Evolutionary conservation across 495 filamentous ascomycete species (phyloP), one percentile per base, ranked within the genome.

Genomic region (Lophium mytilinum): DNA sequence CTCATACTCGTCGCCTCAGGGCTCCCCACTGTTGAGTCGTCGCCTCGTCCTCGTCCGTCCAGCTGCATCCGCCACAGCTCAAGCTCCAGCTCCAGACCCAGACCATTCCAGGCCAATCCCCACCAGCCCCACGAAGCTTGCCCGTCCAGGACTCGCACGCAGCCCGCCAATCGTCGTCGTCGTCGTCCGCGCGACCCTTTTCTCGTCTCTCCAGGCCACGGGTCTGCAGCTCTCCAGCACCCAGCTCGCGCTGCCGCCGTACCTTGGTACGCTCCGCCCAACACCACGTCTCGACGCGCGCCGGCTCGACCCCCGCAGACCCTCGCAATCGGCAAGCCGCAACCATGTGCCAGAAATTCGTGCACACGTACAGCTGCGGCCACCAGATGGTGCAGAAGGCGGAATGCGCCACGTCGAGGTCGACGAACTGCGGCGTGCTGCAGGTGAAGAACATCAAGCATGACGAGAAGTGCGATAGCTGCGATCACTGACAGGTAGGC

Each of bases 401-500:
- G 37, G 57, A 63, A 52, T 73, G 71, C 64, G 71, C 71, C 9
- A 58, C 57, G 9, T 70, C 67, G 24, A 71, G 63, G 62, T 54
- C 50, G 34, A 52, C 55, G 6, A 18, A 37, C 12, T 70, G 69
- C 60, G 58, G 54, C 40, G 55, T 64, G 41, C 21, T 53, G 42
- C 71, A 65, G 30, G 67, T 58, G 37, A 70, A 68, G 51, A 55
- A 48, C 11, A 61, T 72, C 57, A 68, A 64, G 39, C 70, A 72
- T 56, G 68, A 67, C 19, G 69, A 72, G 50, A 70, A 69, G 47
- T 73, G 71, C 51, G 68, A 67, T 47, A 52, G 41, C 17, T 73
- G 71, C 50, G 68, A 68, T 51, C 62, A 63, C 42, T 67, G 61
- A 64, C 53, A 54, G 60, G 57, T 59, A 61, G 37, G 39, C 48